Percentiles rank a stretch among this genome's conserved stretches.
Evolutionary conservation across 1,284 basidiomycete species (phyloP).

Genomic region (Ganoderma sp.): DNA sequence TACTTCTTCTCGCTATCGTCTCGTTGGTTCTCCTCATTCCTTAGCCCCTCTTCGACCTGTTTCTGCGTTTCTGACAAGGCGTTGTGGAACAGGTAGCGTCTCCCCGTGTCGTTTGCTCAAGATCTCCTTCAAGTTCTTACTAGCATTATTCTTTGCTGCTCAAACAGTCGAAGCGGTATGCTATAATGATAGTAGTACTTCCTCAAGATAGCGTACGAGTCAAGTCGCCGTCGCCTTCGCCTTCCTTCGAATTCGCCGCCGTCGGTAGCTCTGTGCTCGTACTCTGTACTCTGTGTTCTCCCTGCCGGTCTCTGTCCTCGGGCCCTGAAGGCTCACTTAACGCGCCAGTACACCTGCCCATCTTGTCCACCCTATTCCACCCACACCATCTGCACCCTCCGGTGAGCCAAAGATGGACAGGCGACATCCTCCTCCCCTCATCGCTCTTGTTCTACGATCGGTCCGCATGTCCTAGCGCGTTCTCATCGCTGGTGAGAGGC

Average conservation of each 20-base stretch:
- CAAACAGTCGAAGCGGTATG: background rate
- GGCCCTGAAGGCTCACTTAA: constrained; percentile 3
- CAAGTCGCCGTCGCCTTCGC: constrained; percentile 10
- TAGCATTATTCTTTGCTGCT: background rate
- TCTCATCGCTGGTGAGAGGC: background rate
- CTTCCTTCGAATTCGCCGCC: constrained; percentile 4
- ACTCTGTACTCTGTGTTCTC: background rate
- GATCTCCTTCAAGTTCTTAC: background rate
- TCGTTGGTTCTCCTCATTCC: background rate
- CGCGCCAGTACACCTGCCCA: background rate
- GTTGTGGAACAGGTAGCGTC: background rate
- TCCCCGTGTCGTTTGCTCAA: background rate
- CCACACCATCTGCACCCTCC: background rate
- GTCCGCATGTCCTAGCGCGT: background rate
- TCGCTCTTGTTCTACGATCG: background rate
- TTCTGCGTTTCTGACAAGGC: background rate
- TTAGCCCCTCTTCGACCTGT: background rate
- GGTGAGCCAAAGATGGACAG: too few relatives aligned
- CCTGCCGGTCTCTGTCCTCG: background rate
- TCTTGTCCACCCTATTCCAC: background rate
- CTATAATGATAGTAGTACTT: background rate
- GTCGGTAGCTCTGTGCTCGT: background rate
- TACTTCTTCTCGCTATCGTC: background rate
- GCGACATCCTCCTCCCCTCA: background rate
- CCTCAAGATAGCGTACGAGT: constrained; percentile 2